phyloP scores from a whole-genome alignment of 1,284 basidiomycete genomes.

The Sanghuangporus baumii region DNA sequence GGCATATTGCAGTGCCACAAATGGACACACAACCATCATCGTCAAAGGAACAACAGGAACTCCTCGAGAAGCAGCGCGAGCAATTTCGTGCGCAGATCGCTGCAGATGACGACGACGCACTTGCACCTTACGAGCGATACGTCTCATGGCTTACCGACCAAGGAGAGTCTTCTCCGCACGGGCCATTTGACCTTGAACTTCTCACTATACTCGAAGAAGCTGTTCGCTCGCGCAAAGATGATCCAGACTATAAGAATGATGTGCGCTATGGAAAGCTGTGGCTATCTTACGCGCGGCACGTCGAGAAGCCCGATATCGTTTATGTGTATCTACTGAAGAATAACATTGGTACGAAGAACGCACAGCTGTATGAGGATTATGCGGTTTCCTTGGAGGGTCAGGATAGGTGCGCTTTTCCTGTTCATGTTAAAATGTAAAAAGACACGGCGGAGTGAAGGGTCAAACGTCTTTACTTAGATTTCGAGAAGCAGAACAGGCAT shows the following conservation, averaged over 20 bases:
- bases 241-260: conserved; percentile 80
- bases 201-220: conserved; percentile 65
- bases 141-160: conserved; percentile 54
- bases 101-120: conserved; percentile 61
- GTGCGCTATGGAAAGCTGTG: conserved; percentile 86
- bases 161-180: conserved; percentile 45
- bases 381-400: conserved; percentile 68
- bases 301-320: conserved; percentile 51
- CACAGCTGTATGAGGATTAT: conserved; percentile 83
- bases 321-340: conserved; percentile 73
- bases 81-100: conserved; percentile 9
- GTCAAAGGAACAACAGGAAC: neutral
- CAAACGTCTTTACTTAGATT: conserved; percentile 35
- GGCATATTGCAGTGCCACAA: neutral
- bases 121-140: conserved; percentile 59
- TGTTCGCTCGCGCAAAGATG: conserved; percentile 74
- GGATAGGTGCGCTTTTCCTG: conserved; percentile 60
- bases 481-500: conserved; percentile 79
- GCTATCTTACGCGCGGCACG: conserved; percentile 73
- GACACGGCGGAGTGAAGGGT: neutral
- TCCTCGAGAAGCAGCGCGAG: conserved; percentile 1
- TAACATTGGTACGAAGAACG: conserved; percentile 75
- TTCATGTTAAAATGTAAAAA: neutral
- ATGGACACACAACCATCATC: conserved; percentile 10
- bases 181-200: conserved; percentile 62